Base-by-base conservation (phyloP, 306 rosid species). In the Sphenostylis stenocarpa region DNA sequence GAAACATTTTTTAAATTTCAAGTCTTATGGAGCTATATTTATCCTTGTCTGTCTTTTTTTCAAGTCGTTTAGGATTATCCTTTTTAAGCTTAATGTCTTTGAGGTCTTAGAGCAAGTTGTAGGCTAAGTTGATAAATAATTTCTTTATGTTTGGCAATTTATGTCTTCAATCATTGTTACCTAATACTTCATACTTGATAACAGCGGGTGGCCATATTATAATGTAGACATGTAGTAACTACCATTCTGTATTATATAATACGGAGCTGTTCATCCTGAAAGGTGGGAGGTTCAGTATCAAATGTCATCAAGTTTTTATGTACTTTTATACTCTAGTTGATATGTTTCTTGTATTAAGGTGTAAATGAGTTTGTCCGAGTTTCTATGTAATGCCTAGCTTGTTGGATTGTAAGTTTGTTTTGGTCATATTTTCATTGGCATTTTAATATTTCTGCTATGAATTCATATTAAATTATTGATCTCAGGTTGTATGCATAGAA, bases 71-170 rank as follows among this genome's bases (percentile, higher is more conserved):
- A 38, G 12, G 63, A 21, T 61, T 48, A 62, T 41, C 49, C 57
- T 28, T 29, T 49, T 13, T 28, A 51, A 62, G 36, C 62, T n/a
- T 49, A 53, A 21, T 63, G 29, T 20, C 21, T 33, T 51, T 53
- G 39, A 63, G 62, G 53, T 41, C 74, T 15, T 43, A 11, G 21
- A 44, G 49, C 56, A 67, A 29, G 53, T 67, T 77, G 34, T 52
- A 23, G 20, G 52, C 51, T 36, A 36, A 36, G 8, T 36, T 56
- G 75, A 41, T 33, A 17, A 53, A 13, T 26, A 19, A 8, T 66
- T 76, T 51, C 13, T 64, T 48, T 20, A 17, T 16, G 16, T 33
- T 58, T 24, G 21, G 36, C 14, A 14, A 15, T 62, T 23, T 33
- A 12, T 28, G 79, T 74, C 34, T 62, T 43, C 19, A 4, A 44